phyloP scores from a whole-genome alignment of 352 stramenopile species.

The Phytophthora cryptogea region DNA sequence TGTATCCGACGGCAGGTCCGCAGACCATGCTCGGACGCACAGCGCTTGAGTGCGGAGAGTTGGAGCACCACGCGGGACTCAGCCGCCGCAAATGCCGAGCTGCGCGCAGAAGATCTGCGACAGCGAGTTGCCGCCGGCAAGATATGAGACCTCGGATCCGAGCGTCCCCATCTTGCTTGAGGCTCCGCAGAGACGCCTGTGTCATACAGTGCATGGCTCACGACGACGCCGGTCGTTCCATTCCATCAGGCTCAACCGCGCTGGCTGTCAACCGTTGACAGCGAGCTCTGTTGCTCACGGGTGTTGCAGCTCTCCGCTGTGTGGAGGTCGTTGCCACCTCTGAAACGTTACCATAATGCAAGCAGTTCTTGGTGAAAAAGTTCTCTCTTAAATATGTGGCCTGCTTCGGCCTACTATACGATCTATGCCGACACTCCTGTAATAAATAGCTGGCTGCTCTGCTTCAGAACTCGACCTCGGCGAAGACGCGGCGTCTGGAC shows the following conservation, averaged over 20 bases:
- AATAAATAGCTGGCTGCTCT: constrained; percentile 30
- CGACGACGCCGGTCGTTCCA: constrained; percentile 22
- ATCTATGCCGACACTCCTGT: constrained; percentile 24
- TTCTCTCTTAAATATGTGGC: constrained; percentile 41
- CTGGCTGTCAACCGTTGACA: constrained; percentile 8
- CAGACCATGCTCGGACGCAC: background rate
- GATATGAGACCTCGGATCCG: constrained; percentile 9
- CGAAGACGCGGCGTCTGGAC: constrained; percentile 68
- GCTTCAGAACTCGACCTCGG: constrained; percentile 74
- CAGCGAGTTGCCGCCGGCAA: background rate
- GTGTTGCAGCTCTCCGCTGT: background rate
- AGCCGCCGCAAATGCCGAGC: constrained; percentile 5
- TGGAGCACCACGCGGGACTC: constrained; percentile 10
- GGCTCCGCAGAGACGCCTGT: background rate
- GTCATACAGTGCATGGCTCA: constrained; percentile 3
- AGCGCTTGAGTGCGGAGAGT: constrained; percentile 22
- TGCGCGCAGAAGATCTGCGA: constrained; percentile 22
- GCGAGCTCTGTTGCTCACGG: constrained; percentile 7
- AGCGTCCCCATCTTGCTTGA: constrained; percentile 1
- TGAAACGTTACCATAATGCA: background rate
- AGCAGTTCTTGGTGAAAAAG: constrained; percentile 4
- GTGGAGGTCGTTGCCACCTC: background rate
- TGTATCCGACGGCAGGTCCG: background rate
- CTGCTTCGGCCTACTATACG: constrained; percentile 28
- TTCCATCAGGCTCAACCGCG: constrained; percentile 16